phyloP scores from a whole-genome alignment of 176 grass and related monocot species.

The Leersia perrieri region DNA sequence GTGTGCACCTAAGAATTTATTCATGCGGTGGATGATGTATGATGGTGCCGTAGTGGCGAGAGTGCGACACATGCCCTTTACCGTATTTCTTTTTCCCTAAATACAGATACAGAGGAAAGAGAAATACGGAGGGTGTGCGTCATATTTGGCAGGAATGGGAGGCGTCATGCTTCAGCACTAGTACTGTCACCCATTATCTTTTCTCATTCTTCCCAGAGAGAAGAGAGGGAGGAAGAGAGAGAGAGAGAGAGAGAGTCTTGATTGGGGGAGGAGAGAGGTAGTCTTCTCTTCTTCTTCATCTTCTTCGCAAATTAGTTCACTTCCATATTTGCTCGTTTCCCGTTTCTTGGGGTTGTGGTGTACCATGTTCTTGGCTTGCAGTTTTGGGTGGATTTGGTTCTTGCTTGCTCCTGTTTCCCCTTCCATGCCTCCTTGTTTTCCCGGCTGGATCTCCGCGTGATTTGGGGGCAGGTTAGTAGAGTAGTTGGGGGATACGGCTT shows the following conservation, averaged over 20 bases:
- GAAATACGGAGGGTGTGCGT: no score
- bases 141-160: background rate
- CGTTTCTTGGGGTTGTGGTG: background rate
- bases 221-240: background rate
- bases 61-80: background rate
- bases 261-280: constrained; percentile 24
- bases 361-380: background rate
- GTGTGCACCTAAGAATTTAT: background rate
- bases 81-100: no score
- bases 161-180: background rate
- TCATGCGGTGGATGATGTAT: background rate
- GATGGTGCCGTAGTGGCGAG: background rate
- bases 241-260: background rate
- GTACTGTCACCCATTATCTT: background rate
- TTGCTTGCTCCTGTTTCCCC: background rate
- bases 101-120: no score
- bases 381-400: constrained; percentile 14
- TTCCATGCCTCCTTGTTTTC: background rate
- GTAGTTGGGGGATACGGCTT: background rate
- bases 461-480: background rate
- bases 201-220: background rate
- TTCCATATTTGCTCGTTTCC: constrained; percentile 12
- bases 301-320: background rate
- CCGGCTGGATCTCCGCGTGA: constrained; percentile 10
- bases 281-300: constrained; percentile 1